Evolutionary conservation across 176 grass and related monocot genomes (phyloP).

Genomic region (Panicum miliaceum): DNA sequence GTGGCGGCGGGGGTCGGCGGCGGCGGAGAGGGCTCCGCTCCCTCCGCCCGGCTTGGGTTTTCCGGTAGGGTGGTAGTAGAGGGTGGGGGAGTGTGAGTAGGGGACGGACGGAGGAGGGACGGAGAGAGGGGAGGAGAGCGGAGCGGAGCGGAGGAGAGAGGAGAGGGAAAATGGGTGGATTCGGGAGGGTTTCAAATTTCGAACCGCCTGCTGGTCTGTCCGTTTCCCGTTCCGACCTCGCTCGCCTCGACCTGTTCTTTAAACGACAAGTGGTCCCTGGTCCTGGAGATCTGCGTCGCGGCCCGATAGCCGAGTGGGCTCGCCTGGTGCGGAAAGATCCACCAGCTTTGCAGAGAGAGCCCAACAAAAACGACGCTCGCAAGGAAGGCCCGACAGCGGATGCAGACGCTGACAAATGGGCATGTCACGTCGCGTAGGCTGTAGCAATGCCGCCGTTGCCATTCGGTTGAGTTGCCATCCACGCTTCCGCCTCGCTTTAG

Average conservation of each 20-base stretch:
- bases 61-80: neutral
- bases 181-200: constrained; percentile 45
- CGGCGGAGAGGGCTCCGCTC: neutral
- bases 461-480: too few species aligned
- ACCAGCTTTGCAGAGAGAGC: too few species aligned
- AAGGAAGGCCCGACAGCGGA: too few species aligned
- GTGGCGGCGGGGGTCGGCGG: neutral
- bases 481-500: too few species aligned
- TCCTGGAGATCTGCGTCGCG: constrained; percentile 18
- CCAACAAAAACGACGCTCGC: too few species aligned
- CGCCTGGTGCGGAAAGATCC: too few species aligned
- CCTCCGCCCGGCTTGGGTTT: neutral
- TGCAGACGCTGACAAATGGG: too few species aligned
- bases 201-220: neutral
- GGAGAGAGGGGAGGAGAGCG: neutral
- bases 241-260: neutral
- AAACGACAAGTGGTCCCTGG: neutral
- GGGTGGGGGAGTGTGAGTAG: neutral
- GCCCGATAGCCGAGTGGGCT: neutral
- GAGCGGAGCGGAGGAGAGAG: constrained; percentile 5
- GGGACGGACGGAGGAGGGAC: neutral
- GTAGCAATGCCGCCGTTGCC: too few species aligned
- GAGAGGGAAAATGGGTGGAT: constrained; percentile 33
- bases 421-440: too few species aligned
- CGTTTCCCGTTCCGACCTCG: neutral